Conservation (phyloP, 2,329 filamentous ascomycete genomes). For the Pseudopyricularia cyperi region DNA sequence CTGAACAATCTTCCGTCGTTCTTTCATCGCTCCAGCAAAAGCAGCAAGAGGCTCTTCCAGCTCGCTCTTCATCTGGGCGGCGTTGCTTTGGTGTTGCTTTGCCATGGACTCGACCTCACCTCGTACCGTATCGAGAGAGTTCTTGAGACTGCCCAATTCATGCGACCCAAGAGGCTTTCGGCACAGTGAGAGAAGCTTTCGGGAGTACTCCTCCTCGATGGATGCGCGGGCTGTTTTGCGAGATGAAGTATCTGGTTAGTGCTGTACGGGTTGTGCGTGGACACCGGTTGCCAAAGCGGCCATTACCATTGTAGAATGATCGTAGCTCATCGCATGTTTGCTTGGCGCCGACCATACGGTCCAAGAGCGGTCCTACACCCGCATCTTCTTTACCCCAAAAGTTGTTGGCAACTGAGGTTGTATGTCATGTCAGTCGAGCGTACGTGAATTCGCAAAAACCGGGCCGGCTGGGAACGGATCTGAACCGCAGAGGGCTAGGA, state of each 20-base stretch:
- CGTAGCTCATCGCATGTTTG: slow-evolving; percentile 88
- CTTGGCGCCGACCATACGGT: slow-evolving; percentile 91
- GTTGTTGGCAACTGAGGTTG: slow-evolving; percentile 75
- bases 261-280: no score
- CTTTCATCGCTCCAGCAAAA: slow-evolving; percentile 91
- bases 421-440: background rate
- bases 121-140: slow-evolving; percentile 76
- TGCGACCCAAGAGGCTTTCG: slow-evolving; percentile 82
- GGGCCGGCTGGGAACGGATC: no score
- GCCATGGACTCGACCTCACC: slow-evolving; percentile 87
- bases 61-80: slow-evolving; percentile 89
- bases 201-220: slow-evolving; percentile 92
- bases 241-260: background rate
- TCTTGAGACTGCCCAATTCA: slow-evolving; percentile 71
- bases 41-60: slow-evolving; percentile 86
- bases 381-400: slow-evolving; percentile 99
- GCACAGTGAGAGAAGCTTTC: slow-evolving; percentile 74
- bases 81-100: slow-evolving; percentile 84
- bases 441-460: background rate
- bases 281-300: background rate
- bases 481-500: background rate
- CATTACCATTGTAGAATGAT: slow-evolving; percentile 69
- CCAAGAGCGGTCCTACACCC: slow-evolving; percentile 78
- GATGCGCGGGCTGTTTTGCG: slow-evolving; percentile 58
- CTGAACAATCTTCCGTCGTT: slow-evolving; percentile 92